phyloP scores from a whole-genome alignment of 345 rosid genomes.

The Salix dunnii region DNA sequence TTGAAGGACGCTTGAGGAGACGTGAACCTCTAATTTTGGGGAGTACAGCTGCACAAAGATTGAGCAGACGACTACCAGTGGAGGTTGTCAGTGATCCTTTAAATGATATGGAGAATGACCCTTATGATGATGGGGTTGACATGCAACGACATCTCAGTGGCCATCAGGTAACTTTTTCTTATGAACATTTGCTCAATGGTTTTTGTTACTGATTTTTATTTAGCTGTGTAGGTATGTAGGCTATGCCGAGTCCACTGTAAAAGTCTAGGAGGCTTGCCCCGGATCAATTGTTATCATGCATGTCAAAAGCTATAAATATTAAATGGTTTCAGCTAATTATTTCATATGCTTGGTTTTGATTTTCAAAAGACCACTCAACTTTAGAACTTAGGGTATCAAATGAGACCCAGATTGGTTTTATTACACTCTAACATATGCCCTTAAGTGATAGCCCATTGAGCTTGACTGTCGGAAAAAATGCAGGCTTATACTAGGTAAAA shows the following conservation, averaged over 20 bases:
- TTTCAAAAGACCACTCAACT: neutral
- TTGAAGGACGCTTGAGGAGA: constrained; percentile 71
- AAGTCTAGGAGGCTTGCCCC: neutral
- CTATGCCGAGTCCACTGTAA: neutral
- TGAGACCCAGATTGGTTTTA: neutral
- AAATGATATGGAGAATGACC: constrained; percentile 73
- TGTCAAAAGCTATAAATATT: neutral
- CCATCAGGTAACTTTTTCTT: constrained; percentile 50
- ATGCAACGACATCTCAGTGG: constrained; percentile 48
- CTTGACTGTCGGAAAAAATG: neutral
- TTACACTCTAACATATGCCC: neutral
- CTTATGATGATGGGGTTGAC: constrained; percentile 78
- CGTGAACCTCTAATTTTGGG: constrained; percentile 84
- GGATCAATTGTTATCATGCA: neutral
- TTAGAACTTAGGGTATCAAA: neutral
- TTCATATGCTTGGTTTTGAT: neutral
- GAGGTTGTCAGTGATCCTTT: constrained; percentile 89
- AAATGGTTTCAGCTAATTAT: neutral
- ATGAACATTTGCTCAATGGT: neutral
- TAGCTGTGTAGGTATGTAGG: neutral
- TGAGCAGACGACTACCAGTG: constrained; percentile 66
- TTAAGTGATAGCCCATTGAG: neutral
- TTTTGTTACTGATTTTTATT: neutral
- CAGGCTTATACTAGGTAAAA: neutral
- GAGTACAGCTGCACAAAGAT: constrained; percentile 74